Conservation (phyloP, 2,329 filamentous ascomycete genomes). For the Neonectria neomacrospora region DNA sequence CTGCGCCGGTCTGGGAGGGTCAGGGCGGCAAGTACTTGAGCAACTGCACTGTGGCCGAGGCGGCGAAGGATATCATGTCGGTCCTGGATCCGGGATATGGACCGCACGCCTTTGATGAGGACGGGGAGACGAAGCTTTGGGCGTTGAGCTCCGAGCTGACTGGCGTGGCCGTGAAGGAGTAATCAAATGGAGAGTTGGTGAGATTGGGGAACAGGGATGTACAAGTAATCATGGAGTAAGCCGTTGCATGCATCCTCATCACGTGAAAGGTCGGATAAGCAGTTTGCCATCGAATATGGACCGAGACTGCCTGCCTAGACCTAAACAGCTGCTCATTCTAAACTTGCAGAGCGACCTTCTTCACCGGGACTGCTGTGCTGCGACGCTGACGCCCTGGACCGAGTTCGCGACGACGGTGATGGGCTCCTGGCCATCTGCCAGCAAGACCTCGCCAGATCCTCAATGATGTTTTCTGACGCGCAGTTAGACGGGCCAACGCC, state of each 20-base stretch:
- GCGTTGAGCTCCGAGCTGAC: constrained; percentile 44
- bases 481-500: neutral
- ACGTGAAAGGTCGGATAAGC: neutral
- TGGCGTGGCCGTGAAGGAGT: constrained; percentile 3
- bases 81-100: constrained; percentile 30
- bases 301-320: neutral
- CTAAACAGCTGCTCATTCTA: neutral
- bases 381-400: neutral
- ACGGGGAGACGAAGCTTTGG: constrained; percentile 55
- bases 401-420: neutral
- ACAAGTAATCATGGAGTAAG: neutral
- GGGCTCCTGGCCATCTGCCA: constrained; percentile 6
- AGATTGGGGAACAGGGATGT: neutral
- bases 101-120: constrained; percentile 50
- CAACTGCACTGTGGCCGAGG: constrained; percentile 51
- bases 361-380: neutral
- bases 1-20: constrained; percentile 55
- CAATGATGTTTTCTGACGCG: neutral
- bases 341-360: neutral
- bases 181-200: neutral
- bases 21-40: constrained; percentile 60
- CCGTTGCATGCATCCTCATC: neutral
- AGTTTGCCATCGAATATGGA: too few relatives aligned
- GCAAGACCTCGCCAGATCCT: constrained; percentile 7
- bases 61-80: constrained; percentile 12